phyloP scores from a whole-genome alignment of 768 basidiomycete species.

The Boletus subparvulus region DNA sequence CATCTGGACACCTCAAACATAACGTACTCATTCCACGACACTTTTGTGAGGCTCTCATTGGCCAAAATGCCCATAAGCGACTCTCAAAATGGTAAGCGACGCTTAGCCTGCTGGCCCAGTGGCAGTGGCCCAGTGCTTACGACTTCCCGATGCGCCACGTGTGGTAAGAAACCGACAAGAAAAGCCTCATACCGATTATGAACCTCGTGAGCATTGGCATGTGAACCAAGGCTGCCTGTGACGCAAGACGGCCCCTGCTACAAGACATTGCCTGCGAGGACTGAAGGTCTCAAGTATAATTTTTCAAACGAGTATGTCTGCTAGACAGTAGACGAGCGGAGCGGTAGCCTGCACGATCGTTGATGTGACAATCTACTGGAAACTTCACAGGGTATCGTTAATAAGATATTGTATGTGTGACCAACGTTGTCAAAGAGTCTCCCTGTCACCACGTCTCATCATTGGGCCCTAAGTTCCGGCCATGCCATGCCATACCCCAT shows the following conservation, averaged over 20 bases:
- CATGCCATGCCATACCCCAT: no score
- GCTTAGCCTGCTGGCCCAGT: no score
- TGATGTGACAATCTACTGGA: background rate
- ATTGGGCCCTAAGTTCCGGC: background rate
- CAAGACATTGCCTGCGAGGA: background rate
- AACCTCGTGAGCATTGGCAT: background rate
- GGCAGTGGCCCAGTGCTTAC: no score
- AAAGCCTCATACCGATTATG: constrained; percentile 10
- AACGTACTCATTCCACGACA: no score
- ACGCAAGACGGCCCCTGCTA: background rate
- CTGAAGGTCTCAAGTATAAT: no score
- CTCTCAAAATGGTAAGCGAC: no score
- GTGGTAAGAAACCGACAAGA: constrained; percentile 42
- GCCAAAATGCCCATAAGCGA: no score
- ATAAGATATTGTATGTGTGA: background rate
- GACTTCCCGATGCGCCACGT: no score
- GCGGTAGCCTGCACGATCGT: background rate
- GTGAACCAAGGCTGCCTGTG: background rate
- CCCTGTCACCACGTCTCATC: background rate
- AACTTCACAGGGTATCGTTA: background rate
- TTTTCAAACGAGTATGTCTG: background rate
- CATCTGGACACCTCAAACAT: no score
- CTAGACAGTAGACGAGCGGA: background rate
- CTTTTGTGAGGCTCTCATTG: no score
- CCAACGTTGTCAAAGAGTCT: background rate